phyloP scores from a whole-genome alignment of 1,284 basidiomycete genomes.

The Paramarasmius palmivorus region DNA sequence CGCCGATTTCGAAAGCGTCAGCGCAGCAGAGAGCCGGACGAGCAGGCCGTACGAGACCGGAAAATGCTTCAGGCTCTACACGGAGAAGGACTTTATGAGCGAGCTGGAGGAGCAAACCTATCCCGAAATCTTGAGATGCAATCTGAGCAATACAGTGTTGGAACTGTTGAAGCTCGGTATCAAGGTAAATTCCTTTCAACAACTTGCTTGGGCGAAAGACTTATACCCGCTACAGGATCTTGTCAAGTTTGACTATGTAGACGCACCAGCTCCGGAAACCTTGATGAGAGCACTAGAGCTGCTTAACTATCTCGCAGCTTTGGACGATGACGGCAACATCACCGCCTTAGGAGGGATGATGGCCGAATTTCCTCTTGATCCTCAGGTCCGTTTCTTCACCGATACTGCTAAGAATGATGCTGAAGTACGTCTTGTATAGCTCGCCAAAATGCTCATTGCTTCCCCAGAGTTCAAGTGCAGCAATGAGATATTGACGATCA shows the following conservation, averaged over 20 bases:
- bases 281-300: conserved; percentile 97
- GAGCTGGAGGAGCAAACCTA: conserved; percentile 96
- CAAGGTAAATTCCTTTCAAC: conserved; percentile 14
- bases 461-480: conserved; percentile 96
- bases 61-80: conserved; percentile 97
- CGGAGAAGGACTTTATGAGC: conserved; percentile 95
- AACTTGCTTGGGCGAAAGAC: not conserved
- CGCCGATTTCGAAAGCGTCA: conserved; percentile 95
- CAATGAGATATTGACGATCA: conserved; percentile 94
- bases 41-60: conserved; percentile 96
- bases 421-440: conserved; percentile 34
- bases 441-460: conserved; percentile 93
- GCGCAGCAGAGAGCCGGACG: conserved; percentile 97
- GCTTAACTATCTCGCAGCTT: conserved; percentile 88
- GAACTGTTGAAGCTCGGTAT: conserved; percentile 90
- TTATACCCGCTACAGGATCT: conserved; percentile 60
- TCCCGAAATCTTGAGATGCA: conserved; percentile 92
- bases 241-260: conserved; percentile 93
- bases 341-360: conserved; percentile 89
- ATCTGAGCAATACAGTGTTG: conserved; percentile 92
- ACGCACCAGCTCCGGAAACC: conserved; percentile 95
- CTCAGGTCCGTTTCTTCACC: conserved; percentile 60
- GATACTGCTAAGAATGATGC: not conserved
- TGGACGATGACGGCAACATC: conserved; percentile 94
- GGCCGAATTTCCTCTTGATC: conserved; percentile 98